phyloP scores from a whole-genome alignment of 2,329 filamentous ascomycete species.

The Xylaria sp. region DNA sequence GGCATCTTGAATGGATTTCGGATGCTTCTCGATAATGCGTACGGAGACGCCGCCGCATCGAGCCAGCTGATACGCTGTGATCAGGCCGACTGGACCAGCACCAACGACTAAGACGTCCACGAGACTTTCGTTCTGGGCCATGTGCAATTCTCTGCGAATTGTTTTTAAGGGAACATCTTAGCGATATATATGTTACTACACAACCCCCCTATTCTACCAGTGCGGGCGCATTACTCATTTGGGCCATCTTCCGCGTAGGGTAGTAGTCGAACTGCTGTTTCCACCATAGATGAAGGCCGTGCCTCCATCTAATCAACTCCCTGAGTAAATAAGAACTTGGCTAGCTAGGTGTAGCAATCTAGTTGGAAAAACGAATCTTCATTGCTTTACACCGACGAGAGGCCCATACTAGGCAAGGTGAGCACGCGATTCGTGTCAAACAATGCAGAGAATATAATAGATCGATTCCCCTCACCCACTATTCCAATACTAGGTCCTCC shows the following conservation, averaged over 20 bases:
- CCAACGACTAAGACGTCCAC: constrained; percentile 55
- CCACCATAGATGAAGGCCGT: neutral
- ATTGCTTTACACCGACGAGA: neutral
- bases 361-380: neutral
- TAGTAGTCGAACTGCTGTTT: neutral
- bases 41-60: constrained; percentile 54
- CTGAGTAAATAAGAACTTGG: neutral
- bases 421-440: too few species aligned
- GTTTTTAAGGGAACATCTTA: neutral
- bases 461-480: neutral
- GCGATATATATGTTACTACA: neutral
- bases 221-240: constrained; percentile 12
- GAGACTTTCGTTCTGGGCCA: constrained; percentile 29
- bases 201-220: neutral
- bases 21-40: constrained; percentile 61
- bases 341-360: neutral
- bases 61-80: constrained; percentile 58
- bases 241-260: constrained; percentile 12
- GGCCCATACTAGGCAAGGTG: neutral
- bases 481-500: neutral
- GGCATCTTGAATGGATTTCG: constrained; percentile 56
- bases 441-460: too few species aligned
- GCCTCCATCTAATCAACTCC: too few species aligned
- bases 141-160: neutral
- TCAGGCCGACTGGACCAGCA: constrained; percentile 58